Base-by-base conservation (phyloP, 2,329 filamentous ascomycete species). In the Phaeoacremonium minimum region DNA sequence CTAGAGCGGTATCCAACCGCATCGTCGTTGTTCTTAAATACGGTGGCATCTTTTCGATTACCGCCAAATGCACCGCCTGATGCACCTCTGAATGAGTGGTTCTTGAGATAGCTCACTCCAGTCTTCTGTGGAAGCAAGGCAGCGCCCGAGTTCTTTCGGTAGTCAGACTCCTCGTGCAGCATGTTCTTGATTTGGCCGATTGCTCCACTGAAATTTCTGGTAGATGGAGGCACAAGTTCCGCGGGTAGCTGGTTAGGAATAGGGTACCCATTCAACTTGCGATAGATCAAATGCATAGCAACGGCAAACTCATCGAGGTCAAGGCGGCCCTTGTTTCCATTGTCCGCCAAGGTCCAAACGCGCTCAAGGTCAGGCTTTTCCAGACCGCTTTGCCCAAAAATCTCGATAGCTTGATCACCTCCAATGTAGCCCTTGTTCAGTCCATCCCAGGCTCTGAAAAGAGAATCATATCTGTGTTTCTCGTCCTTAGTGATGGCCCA, bases 401-500 rank as follows among this genome's bases (percentile, higher is more conserved):
- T 95, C 62, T 98, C 93, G 55, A 97, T 93, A 12, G 93, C 91
- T 50, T 93, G 88, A 49, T 87, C 86, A 35, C 93, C 93, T 32
- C 82, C 85, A 55, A 98, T 94, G 52, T 83, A 95, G 0, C 93
- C 93, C 61, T 94, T 96, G 45, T 82, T 79, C 45, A 98, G 79
- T 4, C 93, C 93, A 64, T 98, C 93, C 93, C 93, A 98, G 5
- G 90, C 90, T 46, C 83, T 86, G 71, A 98, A 98, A 20, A 97
- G 78, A 42, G 88, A 78, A 61, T 98, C 93, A 49, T 98, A 98
- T 45, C 94, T 85, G 43, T 86, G 91, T 72, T 98, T 98, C 63
- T 98, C 93, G 45, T 96, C 90, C 60, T 98, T 98, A 5, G 93
- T 98, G 42, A 98, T 93, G 13, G 93, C 90, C 93, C 93, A 98